phyloP scores from a whole-genome alignment of 1,284 basidiomycete species.

The Melampsora medusae region DNA sequence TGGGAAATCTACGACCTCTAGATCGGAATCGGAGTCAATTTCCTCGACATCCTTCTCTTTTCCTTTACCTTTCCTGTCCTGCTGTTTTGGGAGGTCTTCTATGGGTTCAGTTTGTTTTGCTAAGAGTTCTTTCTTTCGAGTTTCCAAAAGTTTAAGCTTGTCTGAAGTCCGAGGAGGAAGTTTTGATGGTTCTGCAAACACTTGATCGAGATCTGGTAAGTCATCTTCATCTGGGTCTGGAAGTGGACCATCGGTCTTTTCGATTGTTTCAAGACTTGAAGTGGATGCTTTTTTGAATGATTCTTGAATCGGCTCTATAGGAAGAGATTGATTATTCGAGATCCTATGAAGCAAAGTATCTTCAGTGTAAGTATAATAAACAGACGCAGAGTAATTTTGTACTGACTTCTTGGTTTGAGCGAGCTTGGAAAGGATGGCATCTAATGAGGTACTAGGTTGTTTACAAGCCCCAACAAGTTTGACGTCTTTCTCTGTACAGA shows the following conservation, averaged over 20 bases:
- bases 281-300: background rate
- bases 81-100: background rate
- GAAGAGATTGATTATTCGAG: background rate
- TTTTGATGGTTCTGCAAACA: too few species aligned
- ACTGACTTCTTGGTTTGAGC: background rate
- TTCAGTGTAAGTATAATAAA: too few species aligned
- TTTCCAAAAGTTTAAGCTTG: background rate
- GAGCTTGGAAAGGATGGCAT: slow-evolving; percentile 2
- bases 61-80: background rate
- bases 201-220: background rate
- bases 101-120: slow-evolving; percentile 1
- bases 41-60: background rate
- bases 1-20: slow-evolving; percentile 23
- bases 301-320: too few species aligned
- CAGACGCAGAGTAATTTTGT: too few species aligned
- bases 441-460: slow-evolving; percentile 9
- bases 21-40: slow-evolving; percentile 28
- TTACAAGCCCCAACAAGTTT: slow-evolving; percentile 27
- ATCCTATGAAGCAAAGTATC: background rate
- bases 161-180: too few species aligned
- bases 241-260: background rate
- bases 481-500: slow-evolving; percentile 20
- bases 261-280: background rate
- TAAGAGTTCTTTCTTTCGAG: slow-evolving; percentile 25
- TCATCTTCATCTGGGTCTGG: background rate